Base-by-base conservation (phyloP, 1,284 basidiomycete genomes). In the Pascua sp. region DNA sequence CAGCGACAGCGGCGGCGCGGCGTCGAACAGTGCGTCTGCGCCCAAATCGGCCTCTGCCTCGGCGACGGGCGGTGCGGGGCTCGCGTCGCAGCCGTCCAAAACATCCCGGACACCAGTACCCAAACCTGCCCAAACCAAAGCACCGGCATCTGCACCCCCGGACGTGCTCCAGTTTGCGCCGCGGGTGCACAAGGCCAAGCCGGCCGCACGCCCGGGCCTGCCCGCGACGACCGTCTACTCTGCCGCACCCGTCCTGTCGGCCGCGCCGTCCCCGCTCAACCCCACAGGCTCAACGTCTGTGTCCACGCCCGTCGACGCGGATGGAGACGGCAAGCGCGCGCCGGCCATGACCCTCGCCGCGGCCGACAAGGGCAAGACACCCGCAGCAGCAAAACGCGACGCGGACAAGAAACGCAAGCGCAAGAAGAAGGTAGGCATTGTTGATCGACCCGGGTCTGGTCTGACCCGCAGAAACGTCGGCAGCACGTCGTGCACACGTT, bases 331-430 rank as follows among this genome's bases (percentile, higher is more conserved):
- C 8, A 42, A 42, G 17, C 45, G 60, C 51, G 73, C 74, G 12
- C 76, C 76, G 9, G 67, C 73, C 16, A 76, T 76, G 74, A 74
- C 69, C 2, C 55, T 76, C 32, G 65, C 56, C n/a, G n/a, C n/a
- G n/a, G 13, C 45, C 55, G 10, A 53, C 13, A 53, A 64, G n/a
- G n/a, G n/a, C n/a, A n/a, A n/a, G n/a, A n/a, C n/a, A n/a, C n/a
- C n/a, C n/a, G 55, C 56, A 56, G 51, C n/a, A n/a, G 51, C 57
- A 0, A 63, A 64, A 44, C 44, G 63, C 16, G 65, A 60, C 16
- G 63, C 53, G 2, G 63, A 64, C 40, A 65, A 60, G 57, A 68
- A 69, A 56, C 66, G 63, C n/a, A n/a, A n/a, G 61, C 73, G 71
- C 67, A 70, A 67, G 61, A 73, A 73, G 56, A 69, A 70, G 66